A percentile compares a stretch with the other conserved stretches of the same genome.
phyloP scores from a whole-genome alignment of 441 rosid species.

The Pelargonium myrrhifolium region DNA sequence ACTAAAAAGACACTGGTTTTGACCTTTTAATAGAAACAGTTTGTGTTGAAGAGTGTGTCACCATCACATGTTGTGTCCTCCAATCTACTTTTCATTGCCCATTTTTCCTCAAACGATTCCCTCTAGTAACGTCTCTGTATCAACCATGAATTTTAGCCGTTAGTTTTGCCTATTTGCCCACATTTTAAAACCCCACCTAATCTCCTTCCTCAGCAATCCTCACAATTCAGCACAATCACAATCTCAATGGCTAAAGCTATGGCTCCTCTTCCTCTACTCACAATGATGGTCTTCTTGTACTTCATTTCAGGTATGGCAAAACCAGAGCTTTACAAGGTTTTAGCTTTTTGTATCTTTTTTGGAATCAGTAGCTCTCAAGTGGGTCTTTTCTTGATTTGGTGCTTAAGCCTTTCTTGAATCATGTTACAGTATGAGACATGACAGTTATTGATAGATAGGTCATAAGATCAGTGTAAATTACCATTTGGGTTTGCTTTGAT shows the following conservation, averaged over 20 bases:
- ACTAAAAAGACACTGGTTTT: too few relatives aligned
- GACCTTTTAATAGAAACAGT: too few relatives aligned
- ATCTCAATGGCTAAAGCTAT: slow-evolving; percentile 26
- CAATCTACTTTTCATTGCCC: too few relatives aligned
- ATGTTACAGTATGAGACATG: too few relatives aligned
- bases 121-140: slow-evolving; percentile 12
- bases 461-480: too few relatives aligned
- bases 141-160: slow-evolving; percentile 13
- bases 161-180: not conserved
- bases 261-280: slow-evolving; percentile 29
- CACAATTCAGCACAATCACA: not conserved
- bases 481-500: too few relatives aligned
- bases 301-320: slow-evolving; percentile 27
- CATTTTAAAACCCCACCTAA: slow-evolving; percentile 9
- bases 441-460: too few relatives aligned
- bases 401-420: too few relatives aligned
- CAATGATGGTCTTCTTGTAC: slow-evolving; percentile 9
- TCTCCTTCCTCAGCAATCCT: not conserved
- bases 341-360: not conserved
- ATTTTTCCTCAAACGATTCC: not conserved
- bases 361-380: not conserved
- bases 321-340: not conserved
- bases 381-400: not conserved
- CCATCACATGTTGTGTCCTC: too few relatives aligned
- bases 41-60: too few relatives aligned